These are phyloP conservation scores for Candida labiduridarum DNA, from an alignment of 1,139 yeast species.

Conservation along the genomic window DNA sequence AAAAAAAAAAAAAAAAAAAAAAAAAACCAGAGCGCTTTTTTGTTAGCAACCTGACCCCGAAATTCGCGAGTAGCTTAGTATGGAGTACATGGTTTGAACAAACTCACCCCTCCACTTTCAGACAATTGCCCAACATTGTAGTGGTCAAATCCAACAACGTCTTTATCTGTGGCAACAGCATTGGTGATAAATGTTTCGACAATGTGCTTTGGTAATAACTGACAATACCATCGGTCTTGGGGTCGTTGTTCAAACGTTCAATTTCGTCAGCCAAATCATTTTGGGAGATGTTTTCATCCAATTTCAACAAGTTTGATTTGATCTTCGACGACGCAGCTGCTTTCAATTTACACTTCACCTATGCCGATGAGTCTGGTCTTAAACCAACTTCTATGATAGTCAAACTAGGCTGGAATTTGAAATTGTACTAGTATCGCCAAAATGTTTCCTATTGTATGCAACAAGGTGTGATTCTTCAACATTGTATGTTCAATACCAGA, in stretches of 20 bases:
- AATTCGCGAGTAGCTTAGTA: too few species aligned
- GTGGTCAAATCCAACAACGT: constrained; percentile 80
- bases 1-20: too few species aligned
- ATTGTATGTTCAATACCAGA: too few species aligned
- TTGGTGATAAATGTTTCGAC: constrained; percentile 71
- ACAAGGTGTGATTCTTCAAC: too few species aligned
- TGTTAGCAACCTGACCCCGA: too few species aligned
- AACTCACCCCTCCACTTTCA: constrained; percentile 71
- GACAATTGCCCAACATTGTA: constrained; percentile 76
- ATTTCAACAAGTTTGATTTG: constrained; percentile 56
- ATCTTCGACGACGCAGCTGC: constrained; percentile 74
- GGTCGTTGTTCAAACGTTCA: constrained; percentile 60
- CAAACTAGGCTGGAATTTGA: constrained; percentile 60
- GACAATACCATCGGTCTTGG: constrained; percentile 66
- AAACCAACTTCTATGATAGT: constrained; percentile 76
- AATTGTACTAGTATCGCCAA: constrained; percentile 18
- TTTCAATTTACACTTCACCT: constrained; percentile 72
- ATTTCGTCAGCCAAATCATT: constrained; percentile 58
- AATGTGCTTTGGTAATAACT: constrained; percentile 71
- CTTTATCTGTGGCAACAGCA: constrained; percentile 67
- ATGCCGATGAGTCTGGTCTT: constrained; percentile 77
- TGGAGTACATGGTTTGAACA: constrained; percentile 82
- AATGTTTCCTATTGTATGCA: constrained; percentile 36
- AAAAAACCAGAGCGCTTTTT: too few species aligned
- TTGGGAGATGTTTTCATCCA: constrained; percentile 59